Evolutionary conservation across 192 early-diverging fungal species (phyloP).

Genomic region (Backusella sp.): DNA sequence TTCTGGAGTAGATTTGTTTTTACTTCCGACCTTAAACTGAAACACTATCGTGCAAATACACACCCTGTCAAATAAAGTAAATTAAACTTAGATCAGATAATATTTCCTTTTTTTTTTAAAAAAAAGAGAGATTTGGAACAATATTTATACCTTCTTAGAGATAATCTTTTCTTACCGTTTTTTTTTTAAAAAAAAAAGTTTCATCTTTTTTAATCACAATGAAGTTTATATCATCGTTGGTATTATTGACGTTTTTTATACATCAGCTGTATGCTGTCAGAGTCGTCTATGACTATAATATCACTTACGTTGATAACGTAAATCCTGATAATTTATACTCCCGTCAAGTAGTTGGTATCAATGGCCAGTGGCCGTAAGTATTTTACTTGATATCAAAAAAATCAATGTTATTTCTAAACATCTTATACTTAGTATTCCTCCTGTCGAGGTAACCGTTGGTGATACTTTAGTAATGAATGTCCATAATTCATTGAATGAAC

Average conservation of each 20-base stretch:
- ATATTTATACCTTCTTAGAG: not conserved
- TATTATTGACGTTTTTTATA: conserved; percentile 34
- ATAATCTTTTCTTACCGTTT: conserved; percentile 28
- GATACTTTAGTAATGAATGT: conserved; percentile 42
- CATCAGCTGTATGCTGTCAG: conserved; percentile 41
- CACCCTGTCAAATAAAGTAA: not conserved
- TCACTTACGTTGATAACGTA: conserved; percentile 53
- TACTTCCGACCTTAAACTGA: not conserved
- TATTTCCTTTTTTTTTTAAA: not conserved
- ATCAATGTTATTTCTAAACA: not conserved
- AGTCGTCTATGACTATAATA: conserved; percentile 65
- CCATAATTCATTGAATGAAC: conserved; percentile 56
- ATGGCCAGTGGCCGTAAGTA: conserved; percentile 63
- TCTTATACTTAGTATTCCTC: conserved; percentile 35
- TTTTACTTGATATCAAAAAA: not conserved
- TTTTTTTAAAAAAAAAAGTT: conserved; percentile 14
- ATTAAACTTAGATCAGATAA: not conserved
- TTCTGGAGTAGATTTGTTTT: not conserved
- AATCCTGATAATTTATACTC: conserved; percentile 64
- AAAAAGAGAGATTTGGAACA: not conserved
- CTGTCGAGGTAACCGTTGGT: conserved; percentile 41
- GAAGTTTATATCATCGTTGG: not conserved
- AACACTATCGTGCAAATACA: not conserved
- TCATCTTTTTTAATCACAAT: conserved; percentile 12
- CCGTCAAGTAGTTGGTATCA: conserved; percentile 65